phyloP scores from a whole-genome alignment of 2,329 filamentous ascomycete genomes.

The Tolypocladium cylindrosporum region DNA sequence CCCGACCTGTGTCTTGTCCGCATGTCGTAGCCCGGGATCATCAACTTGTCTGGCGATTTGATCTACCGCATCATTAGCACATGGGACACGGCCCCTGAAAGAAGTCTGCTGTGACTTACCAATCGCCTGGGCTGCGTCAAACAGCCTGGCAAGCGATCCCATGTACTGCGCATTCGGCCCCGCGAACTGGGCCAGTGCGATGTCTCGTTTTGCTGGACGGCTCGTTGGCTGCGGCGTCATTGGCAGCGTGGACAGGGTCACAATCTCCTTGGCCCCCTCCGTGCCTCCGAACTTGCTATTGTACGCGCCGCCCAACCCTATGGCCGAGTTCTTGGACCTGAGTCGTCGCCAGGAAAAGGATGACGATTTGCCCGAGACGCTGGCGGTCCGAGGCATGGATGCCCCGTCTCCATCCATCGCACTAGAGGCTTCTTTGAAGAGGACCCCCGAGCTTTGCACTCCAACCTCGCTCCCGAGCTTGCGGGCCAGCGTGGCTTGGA shows the following conservation, averaged over 20 bases:
- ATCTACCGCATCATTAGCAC: conserved; percentile 40
- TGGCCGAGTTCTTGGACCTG: conserved; percentile 76
- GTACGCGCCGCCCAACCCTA: conserved; percentile 44
- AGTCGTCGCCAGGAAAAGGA: conserved; percentile 85
- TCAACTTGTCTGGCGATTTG: conserved; percentile 95
- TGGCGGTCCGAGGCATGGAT: conserved; percentile 43
- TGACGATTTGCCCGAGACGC: conserved; percentile 54
- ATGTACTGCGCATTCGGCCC: conserved; percentile 89
- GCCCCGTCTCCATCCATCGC: conserved; percentile 34
- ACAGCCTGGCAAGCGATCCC: conserved; percentile 78
- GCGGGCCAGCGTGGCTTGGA: conserved; percentile 65
- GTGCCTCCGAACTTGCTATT: conserved; percentile 13
- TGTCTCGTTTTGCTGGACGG: conserved; percentile 61
- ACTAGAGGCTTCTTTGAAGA: conserved; percentile 63
- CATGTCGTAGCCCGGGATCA: conserved; percentile 83
- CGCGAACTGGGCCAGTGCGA: conserved; percentile 58
- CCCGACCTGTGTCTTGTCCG: conserved; percentile 88
- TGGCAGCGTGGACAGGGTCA: conserved; percentile 61
- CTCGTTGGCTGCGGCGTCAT: conserved; percentile 61
- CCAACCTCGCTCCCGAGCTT: conserved; percentile 93
- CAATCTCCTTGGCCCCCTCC: conserved; percentile 22
- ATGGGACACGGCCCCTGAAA: too few relatives aligned
- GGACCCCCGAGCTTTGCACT: conserved; percentile 57
- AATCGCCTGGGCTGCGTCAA: conserved; percentile 85
- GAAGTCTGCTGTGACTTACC: conserved; percentile 46